These are phyloP conservation scores for Raffaelea arxii DNA, from an alignment of 2,329 filamentous ascomycete genomes.

Conservation along the genomic window DNA sequence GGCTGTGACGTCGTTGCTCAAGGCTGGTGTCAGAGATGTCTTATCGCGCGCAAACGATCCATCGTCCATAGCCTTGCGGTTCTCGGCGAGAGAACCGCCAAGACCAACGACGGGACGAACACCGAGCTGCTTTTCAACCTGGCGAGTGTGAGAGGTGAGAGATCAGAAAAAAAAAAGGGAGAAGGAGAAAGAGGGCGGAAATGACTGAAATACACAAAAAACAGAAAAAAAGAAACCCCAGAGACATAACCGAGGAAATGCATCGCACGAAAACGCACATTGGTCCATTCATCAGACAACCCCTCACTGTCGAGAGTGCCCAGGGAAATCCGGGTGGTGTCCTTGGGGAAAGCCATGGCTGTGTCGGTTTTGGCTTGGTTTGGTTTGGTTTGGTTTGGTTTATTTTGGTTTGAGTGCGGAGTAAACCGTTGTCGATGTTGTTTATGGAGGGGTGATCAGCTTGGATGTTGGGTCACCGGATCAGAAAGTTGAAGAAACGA, in stretches of 20 bases:
- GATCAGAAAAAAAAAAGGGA: background rate
- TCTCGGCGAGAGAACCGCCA: background rate
- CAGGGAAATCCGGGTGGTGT: background rate
- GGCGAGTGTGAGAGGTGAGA: background rate
- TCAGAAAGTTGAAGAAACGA: too few relatives aligned
- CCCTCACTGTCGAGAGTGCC: background rate
- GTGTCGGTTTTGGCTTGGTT: background rate
- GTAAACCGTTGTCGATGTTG: too few relatives aligned
- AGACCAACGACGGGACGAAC: slow-evolving; percentile 3
- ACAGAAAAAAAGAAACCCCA: too few relatives aligned
- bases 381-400: background rate
- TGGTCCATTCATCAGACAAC: background rate
- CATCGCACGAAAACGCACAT: background rate
- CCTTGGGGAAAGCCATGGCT: background rate
- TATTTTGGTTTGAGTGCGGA: too few relatives aligned
- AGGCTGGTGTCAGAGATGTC: background rate
- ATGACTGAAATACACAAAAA: too few relatives aligned
- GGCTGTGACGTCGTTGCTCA: background rate
- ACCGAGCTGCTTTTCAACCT: slow-evolving; percentile 3
- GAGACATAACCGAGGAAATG: too few relatives aligned
- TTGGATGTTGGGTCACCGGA: too few relatives aligned
- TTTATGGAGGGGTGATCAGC: background rate
- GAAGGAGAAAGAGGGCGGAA: background rate
- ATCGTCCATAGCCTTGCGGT: background rate
- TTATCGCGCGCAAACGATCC: background rate